Evolutionary conservation across 2,329 filamentous ascomycete species (phyloP), one percentile per base, ranked within the genome.

Genomic region (Westerdykella aurantiaca): DNA sequence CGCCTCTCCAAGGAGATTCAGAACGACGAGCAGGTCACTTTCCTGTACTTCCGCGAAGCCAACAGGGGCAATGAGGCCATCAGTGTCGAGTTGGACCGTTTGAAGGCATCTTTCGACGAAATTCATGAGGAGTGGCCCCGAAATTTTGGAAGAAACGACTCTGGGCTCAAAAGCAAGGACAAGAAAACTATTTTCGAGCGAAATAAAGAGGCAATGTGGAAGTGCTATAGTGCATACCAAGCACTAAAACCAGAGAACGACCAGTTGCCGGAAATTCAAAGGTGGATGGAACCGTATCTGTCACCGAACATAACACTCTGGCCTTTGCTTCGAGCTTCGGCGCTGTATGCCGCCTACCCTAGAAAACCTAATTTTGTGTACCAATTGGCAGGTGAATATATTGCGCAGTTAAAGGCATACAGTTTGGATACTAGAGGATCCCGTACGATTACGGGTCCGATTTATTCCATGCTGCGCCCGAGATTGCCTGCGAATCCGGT

Each of bases 251-350:
- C 61, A 1, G 23, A 16, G 5, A 37, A 55, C 10, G 22, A 29
- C 1, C 18, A 47, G 4, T 18, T 56, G 25, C 42, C 50, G 1
- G 38, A 49, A 10, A 42, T 61, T 25, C 44, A 35, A 11, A 34
- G 39, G 5, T 53, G 48, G 47, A 18, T 59, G 0, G 45, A 49
- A 42, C 47, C 17, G 6, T 51, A 42, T 37, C 64, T 16, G 17
- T 49, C 31, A 4, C 39, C 43, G 2, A 35, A 46, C 2, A 47
- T 47, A 16, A 50, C 48, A 7, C 7, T 52, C 0, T 78, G 76
- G 76, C 65, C 71, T 1, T 46, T 67, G 0, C 52, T 78, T 5
- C 71, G 69, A 37, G 74, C 75, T 1, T 76, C 72, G 0, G 57
- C 67, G 1, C 42, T 73, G 2, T 71, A 69, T 35, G 33, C 33